Base-by-base conservation (phyloP, 2,329 filamentous ascomycete genomes). In the Colletotrichum trifolii region DNA sequence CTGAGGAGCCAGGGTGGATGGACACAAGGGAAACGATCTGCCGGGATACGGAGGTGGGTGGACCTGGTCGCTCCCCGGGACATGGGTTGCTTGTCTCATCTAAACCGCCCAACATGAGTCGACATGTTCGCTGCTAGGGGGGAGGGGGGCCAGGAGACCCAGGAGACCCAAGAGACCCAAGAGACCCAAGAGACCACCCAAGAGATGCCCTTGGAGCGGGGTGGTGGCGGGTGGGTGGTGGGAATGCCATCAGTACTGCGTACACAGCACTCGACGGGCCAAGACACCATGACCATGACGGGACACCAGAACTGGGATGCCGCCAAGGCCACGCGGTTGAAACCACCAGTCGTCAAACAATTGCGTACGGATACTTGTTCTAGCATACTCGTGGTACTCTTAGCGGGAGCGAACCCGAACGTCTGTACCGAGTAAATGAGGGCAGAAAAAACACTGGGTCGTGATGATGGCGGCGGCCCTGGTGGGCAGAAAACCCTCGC, bases 31-130 rank as follows among this genome's bases (percentile, higher is more conserved):
- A 53, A 56, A 66, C 52, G 63, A 66, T 66, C 58, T 66, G 63
- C 63, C 58, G 58, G 58, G 63, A 65, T 65, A 45, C 58, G 42
- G 42, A 66, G 63, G 63, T 47, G 15, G 40, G 58, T 56, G n/a
- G 48, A 10, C 17, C 15, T 38, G 46, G 17, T 17, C 15, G 9
- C 33, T 35, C 40, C 39, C 40, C 35, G 33, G 58, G 52, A 46
- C 52, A 52, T 8, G 58, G 57, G 25, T 35, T 55, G 50, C 36
- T n/a, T 65, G 63, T 66, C 58, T 66, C 58, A 63, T 66, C 46
- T 65, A 48, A 36, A 63, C 53, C 53, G 38, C 36, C 52, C 25
- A 50, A 47, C 36, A 49, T 47, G 63, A 63, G 40, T 66, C 42
- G 58, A 62, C 59, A 53, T 52, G 39, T 54, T 43, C 15, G 47